These are phyloP conservation scores for Metschnikowia koreensis DNA, from an alignment of 805 yeast species.

Conservation along the genomic window DNA sequence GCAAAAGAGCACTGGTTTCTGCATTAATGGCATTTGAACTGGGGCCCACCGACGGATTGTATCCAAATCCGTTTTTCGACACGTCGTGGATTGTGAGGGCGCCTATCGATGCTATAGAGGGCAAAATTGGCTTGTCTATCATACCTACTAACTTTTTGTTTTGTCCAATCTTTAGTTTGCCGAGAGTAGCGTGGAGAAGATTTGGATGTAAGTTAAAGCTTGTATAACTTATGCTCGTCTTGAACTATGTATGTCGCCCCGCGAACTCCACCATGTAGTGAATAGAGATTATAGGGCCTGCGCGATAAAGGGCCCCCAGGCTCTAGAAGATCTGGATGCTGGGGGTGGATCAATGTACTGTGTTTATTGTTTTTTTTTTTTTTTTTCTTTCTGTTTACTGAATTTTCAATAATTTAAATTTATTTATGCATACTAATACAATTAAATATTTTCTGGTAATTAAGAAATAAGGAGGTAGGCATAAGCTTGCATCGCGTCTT, in stretches of 20 bases:
- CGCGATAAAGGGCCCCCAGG: background rate
- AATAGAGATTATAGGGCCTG: background rate
- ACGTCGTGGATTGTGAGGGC: conserved; percentile 19
- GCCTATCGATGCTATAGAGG: conserved; percentile 19
- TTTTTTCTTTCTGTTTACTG: no score
- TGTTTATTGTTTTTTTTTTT: no score
- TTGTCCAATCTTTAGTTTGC: background rate
- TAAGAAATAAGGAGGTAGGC: no score
- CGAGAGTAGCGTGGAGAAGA: no score
- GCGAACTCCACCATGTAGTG: background rate
- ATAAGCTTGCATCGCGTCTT: no score
- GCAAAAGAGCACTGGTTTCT: conserved; percentile 36
- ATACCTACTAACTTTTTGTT: conserved; percentile 1
- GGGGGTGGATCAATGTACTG: background rate
- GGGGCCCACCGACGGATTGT: conserved; percentile 44
- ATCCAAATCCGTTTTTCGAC: conserved; percentile 37
- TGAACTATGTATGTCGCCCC: background rate
- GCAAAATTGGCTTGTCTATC: conserved; percentile 19
- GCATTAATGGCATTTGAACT: conserved; percentile 36
- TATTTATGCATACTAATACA: no score
- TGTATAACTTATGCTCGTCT: no score
- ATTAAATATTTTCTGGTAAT: no score
- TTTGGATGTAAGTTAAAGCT: background rate
- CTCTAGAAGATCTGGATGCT: background rate
- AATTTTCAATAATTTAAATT: no score